Conservation (phyloP, 192 early-diverging fungal genomes). For the Rhizophagus sp. region DNA sequence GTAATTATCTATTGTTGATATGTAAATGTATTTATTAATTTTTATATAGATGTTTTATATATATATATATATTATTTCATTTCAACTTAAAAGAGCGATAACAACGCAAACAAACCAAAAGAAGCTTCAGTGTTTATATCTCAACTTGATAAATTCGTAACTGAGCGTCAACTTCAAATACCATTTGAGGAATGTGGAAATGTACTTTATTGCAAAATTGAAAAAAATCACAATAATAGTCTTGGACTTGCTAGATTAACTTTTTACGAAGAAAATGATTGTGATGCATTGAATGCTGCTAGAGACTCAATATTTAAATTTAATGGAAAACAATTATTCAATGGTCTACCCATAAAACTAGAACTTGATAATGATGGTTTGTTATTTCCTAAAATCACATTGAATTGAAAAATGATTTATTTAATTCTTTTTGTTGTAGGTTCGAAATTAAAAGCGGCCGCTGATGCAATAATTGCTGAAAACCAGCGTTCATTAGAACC, state of each 20-base stretch:
- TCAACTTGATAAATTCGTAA: not conserved
- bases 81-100: not conserved
- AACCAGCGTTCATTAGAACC: slow-evolving; percentile 26
- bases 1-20: not conserved
- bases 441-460: slow-evolving; percentile 38
- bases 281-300: slow-evolving; percentile 35
- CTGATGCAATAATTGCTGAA: slow-evolving; percentile 34
- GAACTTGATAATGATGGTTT: slow-evolving; percentile 43
- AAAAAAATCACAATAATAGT: slow-evolving; percentile 48
- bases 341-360: slow-evolving; percentile 33
- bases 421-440: slow-evolving; percentile 32
- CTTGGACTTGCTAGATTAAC: slow-evolving; percentile 52
- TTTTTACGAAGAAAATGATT: slow-evolving; percentile 43
- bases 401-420: slow-evolving; percentile 26
- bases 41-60: no score
- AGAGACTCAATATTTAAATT: slow-evolving; percentile 50
- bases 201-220: slow-evolving; percentile 38
- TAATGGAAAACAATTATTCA: slow-evolving; percentile 48
- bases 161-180: not conserved
- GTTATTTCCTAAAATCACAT: not conserved
- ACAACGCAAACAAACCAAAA: not conserved
- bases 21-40: no score
- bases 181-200: slow-evolving; percentile 12
- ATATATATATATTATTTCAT: not conserved
- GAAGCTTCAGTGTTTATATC: slow-evolving; percentile 4